Base-by-base conservation (phyloP, 208 protist genomes). In the Trypanosomatidae sp. region DNA sequence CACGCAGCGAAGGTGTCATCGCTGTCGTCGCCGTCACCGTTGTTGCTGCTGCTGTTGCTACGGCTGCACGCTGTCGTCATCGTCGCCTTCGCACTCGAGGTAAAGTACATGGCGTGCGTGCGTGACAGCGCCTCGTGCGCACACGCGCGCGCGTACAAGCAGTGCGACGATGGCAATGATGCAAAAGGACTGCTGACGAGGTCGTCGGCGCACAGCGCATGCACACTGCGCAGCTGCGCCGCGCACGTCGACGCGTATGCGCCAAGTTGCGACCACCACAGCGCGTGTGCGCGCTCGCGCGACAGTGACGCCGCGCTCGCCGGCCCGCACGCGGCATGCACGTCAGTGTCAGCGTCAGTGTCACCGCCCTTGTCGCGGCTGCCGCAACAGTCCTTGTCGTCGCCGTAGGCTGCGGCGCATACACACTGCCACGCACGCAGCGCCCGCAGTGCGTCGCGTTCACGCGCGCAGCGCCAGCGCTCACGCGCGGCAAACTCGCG, bases 111-210 rank as follows among this genome's bases (percentile, higher is more conserved):
- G n/a, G n/a, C n/a, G n/a, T n/a, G n/a, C n/a, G n/a, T n/a, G n/a
- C n/a, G n/a, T n/a, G n/a, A n/a, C n/a, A n/a, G n/a, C n/a, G n/a
- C n/a, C n/a, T n/a, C n/a, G n/a, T n/a, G n/a, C n/a, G n/a, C n/a
- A n/a, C n/a, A n/a, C n/a, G n/a, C n/a, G n/a, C n/a, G n/a, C n/a
- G n/a, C n/a, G n/a, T n/a, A n/a, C n/a, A n/a, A n/a, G n/a, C n/a
- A n/a, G n/a, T n/a, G n/a, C n/a, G n/a, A n/a, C n/a, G n/a, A n/a
- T n/a, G n/a, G n/a, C n/a, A n/a, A n/a, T 18, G 25, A 28, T 15
- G 63, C 63, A 42, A 77, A 77, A 4, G 68, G 68, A 2, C 46
- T 57, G 33, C 48, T 51, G 1, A 10, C 27, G 22, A 77, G 19
- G 24, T 69, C 57, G 0, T 19, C 19, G 6, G 21, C 13, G 10